Percentiles rank a stretch among this genome's conserved stretches.
These are phyloP conservation scores for Tricholomella constricta DNA, from an alignment of 768 basidiomycete species.

Conservation along the genomic window DNA sequence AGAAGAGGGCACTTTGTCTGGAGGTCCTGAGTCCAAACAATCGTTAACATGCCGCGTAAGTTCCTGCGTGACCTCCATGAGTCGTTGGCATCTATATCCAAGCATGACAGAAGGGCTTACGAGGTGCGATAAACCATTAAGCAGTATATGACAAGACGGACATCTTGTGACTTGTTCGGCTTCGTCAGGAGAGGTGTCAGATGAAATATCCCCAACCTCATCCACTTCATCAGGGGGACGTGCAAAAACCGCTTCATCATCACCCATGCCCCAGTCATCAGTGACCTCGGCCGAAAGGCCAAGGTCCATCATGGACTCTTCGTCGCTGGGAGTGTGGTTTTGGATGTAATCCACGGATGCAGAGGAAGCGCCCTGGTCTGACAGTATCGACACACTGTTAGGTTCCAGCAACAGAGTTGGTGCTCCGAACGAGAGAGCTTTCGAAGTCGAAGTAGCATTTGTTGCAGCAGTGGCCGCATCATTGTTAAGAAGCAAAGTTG, in stretches of 20 bases:
- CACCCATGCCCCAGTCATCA: slow-evolving; percentile 70
- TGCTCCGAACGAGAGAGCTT: slow-evolving; percentile 18
- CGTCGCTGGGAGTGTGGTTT: background rate
- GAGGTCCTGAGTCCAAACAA: slow-evolving; percentile 43
- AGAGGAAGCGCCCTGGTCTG: slow-evolving; percentile 5
- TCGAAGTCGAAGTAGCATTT: background rate
- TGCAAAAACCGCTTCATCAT: slow-evolving; percentile 52
- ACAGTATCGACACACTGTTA: slow-evolving; percentile 1
- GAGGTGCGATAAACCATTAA: slow-evolving; percentile 14
- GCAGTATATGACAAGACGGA: slow-evolving; percentile 30
- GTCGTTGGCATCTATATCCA: background rate
- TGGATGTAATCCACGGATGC: background rate
- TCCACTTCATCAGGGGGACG: slow-evolving; percentile 23
- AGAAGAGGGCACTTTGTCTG: background rate
- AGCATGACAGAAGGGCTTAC: slow-evolving; percentile 9
- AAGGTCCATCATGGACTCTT: slow-evolving; percentile 22
- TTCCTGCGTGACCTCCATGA: slow-evolving; percentile 37
- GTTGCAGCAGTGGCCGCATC: background rate
- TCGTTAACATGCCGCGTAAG: slow-evolving; percentile 56
- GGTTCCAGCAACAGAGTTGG: slow-evolving; percentile 19
- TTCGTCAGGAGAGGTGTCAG: background rate
- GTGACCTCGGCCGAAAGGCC: slow-evolving; percentile 32
- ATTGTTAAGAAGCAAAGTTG: slow-evolving; percentile 19
- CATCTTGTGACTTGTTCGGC: slow-evolving; percentile 16
- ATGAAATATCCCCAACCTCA: slow-evolving; percentile 25